Conservation (phyloP, 768 basidiomycete genomes). For the Suillus subalutaceus region DNA sequence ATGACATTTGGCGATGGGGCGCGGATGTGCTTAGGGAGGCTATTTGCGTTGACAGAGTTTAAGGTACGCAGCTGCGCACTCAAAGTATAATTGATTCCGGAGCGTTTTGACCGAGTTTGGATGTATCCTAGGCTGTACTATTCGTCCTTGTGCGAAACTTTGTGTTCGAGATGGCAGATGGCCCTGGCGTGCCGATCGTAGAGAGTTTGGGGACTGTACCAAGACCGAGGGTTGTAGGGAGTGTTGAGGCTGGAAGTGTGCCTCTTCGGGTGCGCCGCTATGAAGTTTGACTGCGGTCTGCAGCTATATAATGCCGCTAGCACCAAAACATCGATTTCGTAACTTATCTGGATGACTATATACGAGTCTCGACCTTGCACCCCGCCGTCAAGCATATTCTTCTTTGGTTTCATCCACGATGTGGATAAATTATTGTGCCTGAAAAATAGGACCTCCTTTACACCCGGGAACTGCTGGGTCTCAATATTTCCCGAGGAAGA, state of each 20-base stretch:
- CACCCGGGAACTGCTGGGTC: too few species aligned
- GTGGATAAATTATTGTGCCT: background rate
- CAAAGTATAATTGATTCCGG: too few species aligned
- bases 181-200: slow-evolving; percentile 37
- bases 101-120: background rate
- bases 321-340: background rate
- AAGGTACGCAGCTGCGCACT: slow-evolving; percentile 32
- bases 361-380: background rate
- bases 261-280: slow-evolving; percentile 15
- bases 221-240: slow-evolving; percentile 35
- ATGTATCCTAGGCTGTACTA: slow-evolving; percentile 31
- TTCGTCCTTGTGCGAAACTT: slow-evolving; percentile 44
- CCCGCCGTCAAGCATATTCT: background rate
- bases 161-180: slow-evolving; percentile 35
- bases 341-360: background rate
- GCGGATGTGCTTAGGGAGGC: slow-evolving; percentile 46
- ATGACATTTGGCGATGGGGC: slow-evolving; percentile 49
- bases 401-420: background rate
- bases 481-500: background rate
- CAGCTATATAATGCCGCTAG: background rate
- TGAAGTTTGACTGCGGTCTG: background rate
- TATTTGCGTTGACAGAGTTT: slow-evolving; percentile 45
- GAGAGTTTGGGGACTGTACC: slow-evolving; percentile 33
- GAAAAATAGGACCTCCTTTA: too few species aligned
- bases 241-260: slow-evolving; percentile 18